Evolutionary conservation across 345 rosid species (phyloP).

Genomic region (Dimocarpus longan): DNA sequence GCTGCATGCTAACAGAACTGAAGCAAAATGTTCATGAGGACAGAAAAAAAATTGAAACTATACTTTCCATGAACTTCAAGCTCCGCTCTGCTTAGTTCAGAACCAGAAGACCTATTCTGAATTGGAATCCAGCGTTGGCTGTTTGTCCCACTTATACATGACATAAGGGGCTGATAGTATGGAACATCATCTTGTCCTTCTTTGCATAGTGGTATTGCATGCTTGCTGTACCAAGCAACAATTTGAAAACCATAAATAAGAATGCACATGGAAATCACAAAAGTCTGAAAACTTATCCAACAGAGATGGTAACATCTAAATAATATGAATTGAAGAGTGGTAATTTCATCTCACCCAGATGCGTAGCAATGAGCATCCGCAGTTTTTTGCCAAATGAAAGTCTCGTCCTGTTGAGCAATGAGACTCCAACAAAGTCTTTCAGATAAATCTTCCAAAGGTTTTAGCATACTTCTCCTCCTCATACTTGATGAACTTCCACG

Average conservation of each 20-base stretch:
- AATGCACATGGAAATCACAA: background rate
- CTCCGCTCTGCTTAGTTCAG: slow-evolving; percentile 54
- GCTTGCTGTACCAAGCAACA: slow-evolving; percentile 42
- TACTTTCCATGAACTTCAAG: slow-evolving; percentile 88
- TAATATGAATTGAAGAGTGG: background rate
- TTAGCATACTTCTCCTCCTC: slow-evolving; percentile 58
- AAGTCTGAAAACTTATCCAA: slow-evolving; percentile 4
- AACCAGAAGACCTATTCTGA: slow-evolving; percentile 73
- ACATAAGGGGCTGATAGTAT: slow-evolving; percentile 77
- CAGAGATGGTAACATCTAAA: slow-evolving; percentile 7
- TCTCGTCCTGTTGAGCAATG: slow-evolving; percentile 93
- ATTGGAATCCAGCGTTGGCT: slow-evolving; percentile 89
- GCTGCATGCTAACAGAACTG: background rate
- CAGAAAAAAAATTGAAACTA: slow-evolving; percentile 28
- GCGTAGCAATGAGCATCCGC: slow-evolving; percentile 55
- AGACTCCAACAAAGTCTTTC: slow-evolving; percentile 87
- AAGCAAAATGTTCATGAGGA: background rate
- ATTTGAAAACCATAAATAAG: slow-evolving; percentile 13
- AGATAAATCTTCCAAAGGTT: slow-evolving; percentile 62
- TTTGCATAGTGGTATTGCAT: slow-evolving; percentile 65
- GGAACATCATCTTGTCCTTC: slow-evolving; percentile 58
- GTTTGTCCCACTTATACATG: slow-evolving; percentile 78
- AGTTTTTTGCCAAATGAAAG: slow-evolving; percentile 97
- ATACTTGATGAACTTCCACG: slow-evolving; percentile 46
- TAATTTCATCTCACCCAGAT: slow-evolving; percentile 58